Percentiles rank a stretch among this genome's conserved stretches.
These are phyloP conservation scores for Naumovozyma dairenensis DNA, from an alignment of 805 yeast genomes.

Conservation along the genomic window DNA sequence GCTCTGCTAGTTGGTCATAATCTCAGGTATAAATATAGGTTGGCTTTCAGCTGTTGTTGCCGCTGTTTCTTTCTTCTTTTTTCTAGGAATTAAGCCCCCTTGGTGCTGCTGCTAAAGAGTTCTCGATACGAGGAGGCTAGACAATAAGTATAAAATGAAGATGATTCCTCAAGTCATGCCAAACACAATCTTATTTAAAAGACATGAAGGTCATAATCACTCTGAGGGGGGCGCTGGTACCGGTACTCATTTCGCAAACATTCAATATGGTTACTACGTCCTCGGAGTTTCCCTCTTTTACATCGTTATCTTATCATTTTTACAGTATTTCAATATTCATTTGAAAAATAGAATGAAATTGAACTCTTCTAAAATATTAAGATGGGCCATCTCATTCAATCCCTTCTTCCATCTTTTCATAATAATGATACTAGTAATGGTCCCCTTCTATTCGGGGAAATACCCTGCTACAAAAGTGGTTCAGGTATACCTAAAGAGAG, in stretches of 20 bases:
- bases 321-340: constrained; percentile 27
- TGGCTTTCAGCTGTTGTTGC: too few relatives aligned
- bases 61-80: too few relatives aligned
- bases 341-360: constrained; percentile 32
- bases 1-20: too few relatives aligned
- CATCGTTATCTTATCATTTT: constrained; percentile 13
- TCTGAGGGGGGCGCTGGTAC: too few relatives aligned
- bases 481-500: constrained; percentile 36
- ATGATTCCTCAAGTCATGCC: too few relatives aligned
- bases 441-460: constrained; percentile 28
- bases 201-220: constrained; percentile 46
- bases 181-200: constrained; percentile 13
- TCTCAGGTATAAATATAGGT: too few relatives aligned
- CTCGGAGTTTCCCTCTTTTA: constrained; percentile 36
- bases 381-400: constrained; percentile 29
- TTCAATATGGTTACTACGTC: constrained; percentile 50
- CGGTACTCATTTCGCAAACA: constrained; percentile 44
- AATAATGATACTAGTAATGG: constrained; percentile 24
- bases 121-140: too few relatives aligned
- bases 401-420: constrained; percentile 30
- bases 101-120: too few relatives aligned
- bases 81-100: too few relatives aligned
- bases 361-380: constrained; percentile 29
- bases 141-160: too few relatives aligned
- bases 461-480: constrained; percentile 22